These are phyloP conservation scores for Trichoderma aggressivum DNA, from an alignment of 2,329 filamentous ascomycete species.

Conservation along the genomic window DNA sequence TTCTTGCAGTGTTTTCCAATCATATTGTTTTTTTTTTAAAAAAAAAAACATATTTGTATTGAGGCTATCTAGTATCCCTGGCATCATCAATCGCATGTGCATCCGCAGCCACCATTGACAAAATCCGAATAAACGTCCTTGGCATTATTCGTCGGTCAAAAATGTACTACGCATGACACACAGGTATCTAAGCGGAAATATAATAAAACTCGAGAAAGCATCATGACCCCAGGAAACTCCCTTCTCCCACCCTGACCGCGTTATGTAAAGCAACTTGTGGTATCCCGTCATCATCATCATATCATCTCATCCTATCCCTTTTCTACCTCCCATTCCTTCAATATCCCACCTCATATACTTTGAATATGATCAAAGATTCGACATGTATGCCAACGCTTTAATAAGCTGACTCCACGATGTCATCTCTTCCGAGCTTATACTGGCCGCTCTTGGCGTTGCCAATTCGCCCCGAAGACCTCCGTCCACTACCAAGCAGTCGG, in stretches of 20 bases:
- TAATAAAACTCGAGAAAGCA: background rate
- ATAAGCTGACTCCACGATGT: constrained; percentile 74
- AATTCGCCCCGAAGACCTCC: constrained; percentile 51
- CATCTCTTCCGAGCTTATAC: constrained; percentile 74
- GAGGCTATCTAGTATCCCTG: background rate
- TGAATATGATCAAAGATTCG: background rate
- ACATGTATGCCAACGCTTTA: constrained; percentile 30
- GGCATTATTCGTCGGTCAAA: background rate
- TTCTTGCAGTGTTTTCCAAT: background rate
- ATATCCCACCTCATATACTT: background rate
- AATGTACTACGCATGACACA: background rate
- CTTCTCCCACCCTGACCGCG: background rate
- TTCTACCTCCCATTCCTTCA: background rate
- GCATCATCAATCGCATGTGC: background rate
- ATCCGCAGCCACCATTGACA: background rate
- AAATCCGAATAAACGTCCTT: background rate
- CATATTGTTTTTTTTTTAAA: too few species aligned
- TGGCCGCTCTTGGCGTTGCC: constrained; percentile 54
- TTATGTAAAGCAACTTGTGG: constrained; percentile 8
- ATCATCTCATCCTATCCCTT: background rate
- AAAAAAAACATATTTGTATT: background rate
- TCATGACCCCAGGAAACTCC: constrained; percentile 16
- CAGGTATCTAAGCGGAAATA: constrained; percentile 13
- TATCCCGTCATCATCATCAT: constrained; percentile 10
- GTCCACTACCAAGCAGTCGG: constrained; percentile 45